A percentile compares a stretch with the other conserved stretches of the same genome.
Evolutionary conservation across 495 filamentous ascomycete species (phyloP).

Genomic region (Xylona heveae): DNA sequence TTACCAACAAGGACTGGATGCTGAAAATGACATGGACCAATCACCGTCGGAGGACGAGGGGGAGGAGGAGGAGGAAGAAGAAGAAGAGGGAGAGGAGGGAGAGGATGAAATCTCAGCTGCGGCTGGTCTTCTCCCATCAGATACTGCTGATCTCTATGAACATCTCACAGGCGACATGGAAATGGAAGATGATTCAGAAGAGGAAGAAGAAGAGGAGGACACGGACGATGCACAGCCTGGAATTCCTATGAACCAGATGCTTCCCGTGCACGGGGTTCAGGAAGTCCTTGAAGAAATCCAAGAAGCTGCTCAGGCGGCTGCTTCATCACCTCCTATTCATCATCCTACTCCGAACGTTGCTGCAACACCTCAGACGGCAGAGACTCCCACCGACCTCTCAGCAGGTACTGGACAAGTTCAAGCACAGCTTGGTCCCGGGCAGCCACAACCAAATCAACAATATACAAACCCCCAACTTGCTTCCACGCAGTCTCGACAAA

Average conservation of each 20-base stretch:
- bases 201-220: background rate
- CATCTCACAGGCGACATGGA: constrained; percentile 3
- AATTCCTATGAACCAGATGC: no score
- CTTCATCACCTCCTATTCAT: no score
- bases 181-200: constrained; percentile 1
- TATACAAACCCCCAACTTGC: constrained; percentile 10
- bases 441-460: constrained; percentile 6
- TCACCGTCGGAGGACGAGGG: background rate
- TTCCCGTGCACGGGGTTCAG: no score
- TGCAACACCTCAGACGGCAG: no score
- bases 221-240: background rate
- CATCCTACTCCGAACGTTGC: no score
- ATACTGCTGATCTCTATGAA: no score
- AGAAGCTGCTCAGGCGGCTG: no score
- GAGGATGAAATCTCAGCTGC: constrained; percentile 13
- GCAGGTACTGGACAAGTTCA: constrained; percentile 4
- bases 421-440: constrained; percentile 6
- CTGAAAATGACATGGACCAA: constrained; percentile 3
- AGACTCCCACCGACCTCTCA: no score
- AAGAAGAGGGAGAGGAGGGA: constrained; percentile 1
- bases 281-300: no score
- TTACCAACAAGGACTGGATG: constrained; percentile 2
- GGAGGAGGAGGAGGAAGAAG: constrained; percentile 3
- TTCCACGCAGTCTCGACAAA: background rate
- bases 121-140: constrained; percentile 8